phyloP scores from a whole-genome alignment of 768 basidiomycete genomes.

The Cystobasidium ongulense region DNA sequence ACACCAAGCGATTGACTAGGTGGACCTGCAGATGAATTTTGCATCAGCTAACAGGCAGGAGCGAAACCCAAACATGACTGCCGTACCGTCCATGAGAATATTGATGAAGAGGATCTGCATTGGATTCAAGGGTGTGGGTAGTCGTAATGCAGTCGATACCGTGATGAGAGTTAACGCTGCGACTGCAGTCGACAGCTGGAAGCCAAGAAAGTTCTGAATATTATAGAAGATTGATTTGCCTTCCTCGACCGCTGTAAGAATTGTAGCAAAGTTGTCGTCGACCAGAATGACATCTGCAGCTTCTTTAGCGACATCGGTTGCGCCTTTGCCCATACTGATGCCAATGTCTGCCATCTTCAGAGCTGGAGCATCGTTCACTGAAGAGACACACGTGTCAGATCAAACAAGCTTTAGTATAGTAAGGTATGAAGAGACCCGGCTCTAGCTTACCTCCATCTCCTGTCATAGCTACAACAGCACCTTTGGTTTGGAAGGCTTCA shows the following conservation, averaged over 20 bases:
- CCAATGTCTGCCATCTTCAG: conserved; percentile 97
- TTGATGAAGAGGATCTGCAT: conserved; percentile 99
- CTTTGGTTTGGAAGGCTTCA: conserved; percentile 80
- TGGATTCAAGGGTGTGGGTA: conserved; percentile 86
- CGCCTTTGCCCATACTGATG: conserved; percentile 93
- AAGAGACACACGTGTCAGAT: background rate
- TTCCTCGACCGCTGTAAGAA: conserved; percentile 67
- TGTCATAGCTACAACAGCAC: conserved; percentile 91
- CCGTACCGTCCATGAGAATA: conserved; percentile 90
- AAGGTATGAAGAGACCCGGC: too few species aligned
- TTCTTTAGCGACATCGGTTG: conserved; percentile 98
- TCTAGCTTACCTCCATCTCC: conserved; percentile 73
- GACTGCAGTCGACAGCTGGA: conserved; percentile 95
- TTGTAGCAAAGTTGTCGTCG: conserved; percentile 93
- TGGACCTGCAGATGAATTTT: conserved; percentile 54
- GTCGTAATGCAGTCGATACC: conserved; percentile 76
- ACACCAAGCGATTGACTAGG: conserved; percentile 93
- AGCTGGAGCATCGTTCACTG: conserved; percentile 79
- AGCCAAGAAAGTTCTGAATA: conserved; percentile 93
- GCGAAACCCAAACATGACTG: background rate
- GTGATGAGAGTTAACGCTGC: conserved; percentile 93
- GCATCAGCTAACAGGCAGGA: background rate
- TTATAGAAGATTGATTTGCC: conserved; percentile 94
- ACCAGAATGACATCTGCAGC: conserved; percentile 94
- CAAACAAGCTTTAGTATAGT: too few species aligned